These are phyloP conservation scores for Lactifluus rugatus DNA, from an alignment of 768 basidiomycete genomes.

Conservation along the genomic window DNA sequence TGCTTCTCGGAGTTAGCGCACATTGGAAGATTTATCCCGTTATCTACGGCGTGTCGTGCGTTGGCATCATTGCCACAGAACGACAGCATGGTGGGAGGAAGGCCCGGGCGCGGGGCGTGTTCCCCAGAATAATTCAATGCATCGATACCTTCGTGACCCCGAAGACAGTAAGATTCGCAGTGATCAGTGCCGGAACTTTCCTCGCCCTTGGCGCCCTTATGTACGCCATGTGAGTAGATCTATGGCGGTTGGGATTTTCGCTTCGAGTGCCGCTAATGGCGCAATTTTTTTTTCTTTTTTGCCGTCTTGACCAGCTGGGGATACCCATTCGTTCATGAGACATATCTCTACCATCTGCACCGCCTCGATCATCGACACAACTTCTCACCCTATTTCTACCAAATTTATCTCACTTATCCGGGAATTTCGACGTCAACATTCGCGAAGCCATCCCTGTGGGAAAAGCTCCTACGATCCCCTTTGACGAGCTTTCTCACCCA, in stretches of 20 bases:
- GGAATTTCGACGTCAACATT: conserved; percentile 18
- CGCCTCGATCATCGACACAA: conserved; percentile 96
- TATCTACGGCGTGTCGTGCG: conserved; percentile 75
- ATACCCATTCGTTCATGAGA: conserved; percentile 79
- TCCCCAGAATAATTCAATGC: not conserved
- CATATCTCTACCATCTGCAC: conserved; percentile 87
- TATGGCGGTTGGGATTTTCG: not conserved
- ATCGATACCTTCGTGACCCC: conserved; percentile 36
- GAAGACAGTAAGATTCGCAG: conserved; percentile 51
- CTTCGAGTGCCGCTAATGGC: not conserved
- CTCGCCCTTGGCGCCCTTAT: conserved; percentile 47
- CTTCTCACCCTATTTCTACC: conserved; percentile 96
- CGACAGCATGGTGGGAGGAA: not conserved
- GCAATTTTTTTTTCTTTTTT: not conserved
- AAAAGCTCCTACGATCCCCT: conserved; percentile 51
- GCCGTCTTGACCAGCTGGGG: conserved; percentile 64
- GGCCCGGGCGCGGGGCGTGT: not conserved
- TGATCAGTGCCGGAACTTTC: conserved; percentile 66
- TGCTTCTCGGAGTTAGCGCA: conserved; percentile 70
- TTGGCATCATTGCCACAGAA: conserved; percentile 40
- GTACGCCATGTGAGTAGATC: conserved; percentile 58
- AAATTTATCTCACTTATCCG: conserved; percentile 82
- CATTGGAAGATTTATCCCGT: conserved; percentile 98
- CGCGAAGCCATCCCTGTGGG: conserved; percentile 28
- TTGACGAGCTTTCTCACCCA: conserved; percentile 80